Percentiles rank a stretch among this genome's conserved stretches.
phyloP scores from a whole-genome alignment of 2,329 filamentous ascomycete genomes.

The Monosporascus sp. region DNA sequence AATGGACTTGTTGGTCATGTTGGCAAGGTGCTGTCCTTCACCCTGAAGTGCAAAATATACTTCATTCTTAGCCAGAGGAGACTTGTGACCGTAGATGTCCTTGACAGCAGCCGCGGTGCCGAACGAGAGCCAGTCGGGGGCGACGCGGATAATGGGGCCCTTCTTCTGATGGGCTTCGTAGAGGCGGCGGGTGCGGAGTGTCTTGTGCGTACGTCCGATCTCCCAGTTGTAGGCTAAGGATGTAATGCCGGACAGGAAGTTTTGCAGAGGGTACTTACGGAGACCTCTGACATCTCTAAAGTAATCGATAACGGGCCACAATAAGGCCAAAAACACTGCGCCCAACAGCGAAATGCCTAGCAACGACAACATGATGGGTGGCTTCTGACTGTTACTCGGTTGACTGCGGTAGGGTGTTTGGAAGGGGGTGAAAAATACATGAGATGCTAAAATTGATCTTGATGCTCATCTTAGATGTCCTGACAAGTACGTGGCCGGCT shows the following conservation, averaged over 20 bases:
- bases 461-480: too few species aligned
- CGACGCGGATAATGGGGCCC: constrained; percentile 1
- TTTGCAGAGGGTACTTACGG: neutral
- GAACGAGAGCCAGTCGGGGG: constrained; percentile 6
- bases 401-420: too few species aligned
- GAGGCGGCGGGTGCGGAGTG: neutral
- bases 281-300: neutral
- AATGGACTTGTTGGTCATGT: constrained; percentile 1
- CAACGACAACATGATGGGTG: neutral
- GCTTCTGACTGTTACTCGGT: too few species aligned
- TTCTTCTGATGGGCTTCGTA: constrained; percentile 1
- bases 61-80: neutral
- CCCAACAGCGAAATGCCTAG: neutral
- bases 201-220: neutral
- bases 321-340: neutral
- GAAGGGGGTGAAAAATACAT: too few species aligned
- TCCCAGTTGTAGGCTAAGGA: neutral
- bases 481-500: too few species aligned
- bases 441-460: too few species aligned
- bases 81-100: constrained; percentile 6
- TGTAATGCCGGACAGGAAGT: neutral
- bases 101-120: neutral
- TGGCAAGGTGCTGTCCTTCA: neutral
- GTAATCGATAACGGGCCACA: neutral
- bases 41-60: neutral